Conservation (phyloP, 1,139 yeast species). For the Hansenula sp. region DNA sequence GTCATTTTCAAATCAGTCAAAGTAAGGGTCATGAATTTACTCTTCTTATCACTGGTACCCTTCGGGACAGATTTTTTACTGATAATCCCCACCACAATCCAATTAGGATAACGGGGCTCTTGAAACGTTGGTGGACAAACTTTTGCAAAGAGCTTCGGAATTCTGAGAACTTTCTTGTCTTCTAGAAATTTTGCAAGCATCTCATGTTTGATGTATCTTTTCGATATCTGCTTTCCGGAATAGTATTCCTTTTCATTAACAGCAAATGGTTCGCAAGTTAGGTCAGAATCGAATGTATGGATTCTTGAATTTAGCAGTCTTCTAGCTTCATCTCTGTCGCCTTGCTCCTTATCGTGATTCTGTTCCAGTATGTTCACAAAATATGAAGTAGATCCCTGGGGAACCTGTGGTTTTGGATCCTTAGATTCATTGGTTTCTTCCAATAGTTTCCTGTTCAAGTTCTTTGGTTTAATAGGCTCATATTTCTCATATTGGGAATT, state of each 20-base stretch:
- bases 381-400: conserved; percentile 25
- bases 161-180: conserved; percentile 48
- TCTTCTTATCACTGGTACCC: conserved; percentile 35
- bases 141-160: conserved; percentile 59
- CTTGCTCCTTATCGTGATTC: conserved; percentile 20
- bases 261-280: conserved; percentile 20
- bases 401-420: background rate
- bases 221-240: conserved; percentile 33
- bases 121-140: conserved; percentile 63
- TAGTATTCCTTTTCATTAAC: conserved; percentile 31
- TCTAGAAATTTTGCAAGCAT: conserved; percentile 33
- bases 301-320: conserved; percentile 29
- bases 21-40: conserved; percentile 57
- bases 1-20: conserved; percentile 65
- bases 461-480: conserved; percentile 3
- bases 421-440: background rate
- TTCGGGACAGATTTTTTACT: conserved; percentile 53
- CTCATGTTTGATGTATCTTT: conserved; percentile 42
- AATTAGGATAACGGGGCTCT: conserved; percentile 71
- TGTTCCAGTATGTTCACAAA: conserved; percentile 27
- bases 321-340: conserved; percentile 15
- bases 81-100: conserved; percentile 71
- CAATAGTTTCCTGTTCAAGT: background rate
- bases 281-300: conserved; percentile 29
- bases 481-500: background rate